Evolutionary conservation across 495 filamentous ascomycete genomes (phyloP).

Genomic region (Lentithecium fluviatile): DNA sequence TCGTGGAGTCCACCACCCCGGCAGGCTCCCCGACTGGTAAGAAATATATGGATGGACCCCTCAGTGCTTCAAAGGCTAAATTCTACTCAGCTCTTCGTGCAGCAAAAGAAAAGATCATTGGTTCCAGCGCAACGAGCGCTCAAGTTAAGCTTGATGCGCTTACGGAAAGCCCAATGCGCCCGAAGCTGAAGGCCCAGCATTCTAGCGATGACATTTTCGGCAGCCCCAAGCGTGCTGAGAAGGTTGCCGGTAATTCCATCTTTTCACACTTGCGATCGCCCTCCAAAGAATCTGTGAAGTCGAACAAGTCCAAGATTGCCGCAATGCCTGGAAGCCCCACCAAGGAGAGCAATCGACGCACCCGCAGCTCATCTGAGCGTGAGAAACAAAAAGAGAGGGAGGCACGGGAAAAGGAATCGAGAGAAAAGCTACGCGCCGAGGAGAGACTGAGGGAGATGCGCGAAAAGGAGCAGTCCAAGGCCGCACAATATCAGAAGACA

Average conservation of each 20-base stretch:
- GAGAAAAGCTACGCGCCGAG: slow-evolving; percentile 54
- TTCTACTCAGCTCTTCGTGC: slow-evolving; percentile 83
- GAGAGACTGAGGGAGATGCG: slow-evolving; percentile 64
- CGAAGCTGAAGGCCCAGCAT: slow-evolving; percentile 26
- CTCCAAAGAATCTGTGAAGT: slow-evolving; percentile 27
- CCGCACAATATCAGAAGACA: slow-evolving; percentile 36
- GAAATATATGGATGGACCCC: slow-evolving; percentile 67
- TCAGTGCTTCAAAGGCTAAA: slow-evolving; percentile 85
- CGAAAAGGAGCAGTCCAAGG: slow-evolving; percentile 56
- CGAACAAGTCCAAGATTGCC: slow-evolving; percentile 29
- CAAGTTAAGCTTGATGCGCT: slow-evolving; percentile 66
- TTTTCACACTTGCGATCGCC: slow-evolving; percentile 30
- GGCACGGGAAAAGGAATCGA: slow-evolving; percentile 57
- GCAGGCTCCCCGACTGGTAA: slow-evolving; percentile 64
- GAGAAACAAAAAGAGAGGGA: slow-evolving; percentile 66
- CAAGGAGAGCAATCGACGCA: slow-evolving; percentile 52
- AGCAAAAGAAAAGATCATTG: slow-evolving; percentile 78
- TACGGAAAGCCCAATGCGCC: slow-evolving; percentile 42
- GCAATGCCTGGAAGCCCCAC: slow-evolving; percentile 38
- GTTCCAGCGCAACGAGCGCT: slow-evolving; percentile 72
- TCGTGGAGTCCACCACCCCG: slow-evolving; percentile 60
- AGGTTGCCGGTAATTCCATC: slow-evolving; percentile 13
- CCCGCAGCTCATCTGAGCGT: slow-evolving; percentile 72
- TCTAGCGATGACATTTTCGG: slow-evolving; percentile 29
- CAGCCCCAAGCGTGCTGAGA: slow-evolving; percentile 34